Evolutionary conservation across 352 stramenopile species (phyloP), one percentile per base, ranked within the genome.

Genomic region (Phytophthora pisi): DNA sequence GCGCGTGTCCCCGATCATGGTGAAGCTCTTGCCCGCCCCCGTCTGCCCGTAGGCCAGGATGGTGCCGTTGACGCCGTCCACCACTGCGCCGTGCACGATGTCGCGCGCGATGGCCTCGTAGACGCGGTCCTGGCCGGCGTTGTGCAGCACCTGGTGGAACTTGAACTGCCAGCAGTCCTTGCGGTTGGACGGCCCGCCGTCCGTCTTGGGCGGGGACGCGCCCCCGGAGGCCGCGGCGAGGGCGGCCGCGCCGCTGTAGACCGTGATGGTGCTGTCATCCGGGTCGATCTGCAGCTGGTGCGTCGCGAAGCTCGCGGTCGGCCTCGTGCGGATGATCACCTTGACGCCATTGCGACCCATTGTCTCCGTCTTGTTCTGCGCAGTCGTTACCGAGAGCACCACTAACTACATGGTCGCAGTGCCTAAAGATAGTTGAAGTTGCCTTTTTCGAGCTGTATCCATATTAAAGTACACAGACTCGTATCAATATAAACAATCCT

Each of bases 131-230:
- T 98, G 91, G 13, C 78, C 82, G 13, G 84, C 90, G 70, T 98
- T 97, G 79, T 98, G 91, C 54, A 98, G 81, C 59, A 98, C 84
- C 62, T 98, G 91, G 61, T 98, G 89, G 66, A 96, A 97, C 65
- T 96, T 92, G 71, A 98, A 98, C 45, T 87, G 86, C 84, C 84
- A 95, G 50, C 78, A 91, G 59, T 91, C 84, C 54, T 93, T 93
- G 43, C 81, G 82, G 72, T 95, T 95, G 1, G 80, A 91, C 10
- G 84, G 87, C 2, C 64, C 55, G 11, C 51, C 52, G 18, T 77
- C 54, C 23, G 62, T 60, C 24, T 71, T 72, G n/a, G 77, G 75
- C 7, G 77, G 68, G 5, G 68, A 64, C 8, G 26, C 28, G 16
- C 56, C 66, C 4, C 69, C 72, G 2, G 61, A 64, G 20, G 59